Evolutionary conservation across 108 stramenopile species (phyloP).

Genomic region (Hondaea fermentalgiana): DNA sequence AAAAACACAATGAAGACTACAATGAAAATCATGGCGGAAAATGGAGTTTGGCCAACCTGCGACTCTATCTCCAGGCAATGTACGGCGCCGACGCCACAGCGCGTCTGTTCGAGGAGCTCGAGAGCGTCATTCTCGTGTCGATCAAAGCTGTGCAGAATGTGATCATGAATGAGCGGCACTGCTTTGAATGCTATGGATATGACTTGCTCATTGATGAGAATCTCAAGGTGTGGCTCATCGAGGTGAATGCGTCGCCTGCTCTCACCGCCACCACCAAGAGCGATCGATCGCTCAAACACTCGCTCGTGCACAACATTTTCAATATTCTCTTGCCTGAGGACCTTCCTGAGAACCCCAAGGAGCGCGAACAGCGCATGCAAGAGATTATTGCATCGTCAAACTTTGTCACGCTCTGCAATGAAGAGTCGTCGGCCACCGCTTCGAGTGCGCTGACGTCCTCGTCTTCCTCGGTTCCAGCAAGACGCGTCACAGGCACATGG

Average conservation of each 20-base stretch:
- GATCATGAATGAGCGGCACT: conserved; percentile 63
- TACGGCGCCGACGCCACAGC: conserved; percentile 35
- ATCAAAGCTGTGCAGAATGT: conserved; percentile 56
- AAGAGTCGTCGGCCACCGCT: background rate
- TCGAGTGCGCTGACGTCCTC: background rate
- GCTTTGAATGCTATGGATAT: conserved; percentile 78
- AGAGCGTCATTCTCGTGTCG: conserved; percentile 51
- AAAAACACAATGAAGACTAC: conserved; percentile 61
- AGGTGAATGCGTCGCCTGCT: conserved; percentile 73
- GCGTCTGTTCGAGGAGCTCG: conserved; percentile 50
- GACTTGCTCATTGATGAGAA: conserved; percentile 66
- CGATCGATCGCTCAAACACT: conserved; percentile 43
- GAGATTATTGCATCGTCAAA: background rate
- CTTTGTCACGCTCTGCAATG: background rate
- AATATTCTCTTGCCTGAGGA: conserved; percentile 17
- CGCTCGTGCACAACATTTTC: conserved; percentile 27
- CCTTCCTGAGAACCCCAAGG: background rate
- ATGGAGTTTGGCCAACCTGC: conserved; percentile 47
- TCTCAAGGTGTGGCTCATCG: conserved; percentile 73
- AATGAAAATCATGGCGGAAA: conserved; percentile 56
- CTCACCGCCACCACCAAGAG: conserved; percentile 46
- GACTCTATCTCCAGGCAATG: conserved; percentile 44
- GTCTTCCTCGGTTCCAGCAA: too few relatives aligned
- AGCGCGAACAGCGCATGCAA: background rate
- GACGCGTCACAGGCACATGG: too few relatives aligned